A percentile compares a stretch with the other conserved stretches of the same genome.
Evolutionary conservation across 306 rosid species (phyloP).

Genomic region (Rubus idaeus): DNA sequence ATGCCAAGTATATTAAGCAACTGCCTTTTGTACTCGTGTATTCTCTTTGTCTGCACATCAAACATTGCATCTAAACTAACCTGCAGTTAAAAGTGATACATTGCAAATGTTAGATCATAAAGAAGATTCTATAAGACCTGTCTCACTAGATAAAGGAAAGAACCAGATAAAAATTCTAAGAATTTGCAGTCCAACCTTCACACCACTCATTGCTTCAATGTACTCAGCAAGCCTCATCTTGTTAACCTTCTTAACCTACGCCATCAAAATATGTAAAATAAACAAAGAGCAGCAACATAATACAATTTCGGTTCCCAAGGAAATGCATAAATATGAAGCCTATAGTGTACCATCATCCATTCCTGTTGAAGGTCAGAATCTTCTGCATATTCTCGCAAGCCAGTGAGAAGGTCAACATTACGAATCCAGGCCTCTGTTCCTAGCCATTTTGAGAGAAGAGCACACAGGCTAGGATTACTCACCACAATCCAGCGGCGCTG

Average conservation of each 20-base stretch:
- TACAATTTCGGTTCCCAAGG: neutral
- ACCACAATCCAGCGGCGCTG: constrained; percentile 85
- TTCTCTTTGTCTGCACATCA: constrained; percentile 79
- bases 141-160: constrained; percentile 2
- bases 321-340: constrained; percentile 1
- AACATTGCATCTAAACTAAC: constrained; percentile 83
- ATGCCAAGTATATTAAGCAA: constrained; percentile 69
- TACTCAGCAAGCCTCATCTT: constrained; percentile 77
- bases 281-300: constrained; percentile 9
- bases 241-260: constrained; percentile 63
- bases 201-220: constrained; percentile 69
- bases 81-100: constrained; percentile 38
- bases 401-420: constrained; percentile 58
- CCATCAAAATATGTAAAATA: constrained; percentile 17
- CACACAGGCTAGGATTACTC: constrained; percentile 67
- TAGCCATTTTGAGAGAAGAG: constrained; percentile 71
- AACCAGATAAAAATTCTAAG: constrained; percentile 12
- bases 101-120: constrained; percentile 18
- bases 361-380: constrained; percentile 53
- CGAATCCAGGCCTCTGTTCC: constrained; percentile 80
- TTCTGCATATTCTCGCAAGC: constrained; percentile 55
- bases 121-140: constrained; percentile 13
- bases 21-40: constrained; percentile 81
- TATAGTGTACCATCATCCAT: constrained; percentile 60
- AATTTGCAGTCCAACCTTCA: constrained; percentile 43